phyloP scores from a whole-genome alignment of 2,329 filamentous ascomycete species.

The Fusarium robinianum region DNA sequence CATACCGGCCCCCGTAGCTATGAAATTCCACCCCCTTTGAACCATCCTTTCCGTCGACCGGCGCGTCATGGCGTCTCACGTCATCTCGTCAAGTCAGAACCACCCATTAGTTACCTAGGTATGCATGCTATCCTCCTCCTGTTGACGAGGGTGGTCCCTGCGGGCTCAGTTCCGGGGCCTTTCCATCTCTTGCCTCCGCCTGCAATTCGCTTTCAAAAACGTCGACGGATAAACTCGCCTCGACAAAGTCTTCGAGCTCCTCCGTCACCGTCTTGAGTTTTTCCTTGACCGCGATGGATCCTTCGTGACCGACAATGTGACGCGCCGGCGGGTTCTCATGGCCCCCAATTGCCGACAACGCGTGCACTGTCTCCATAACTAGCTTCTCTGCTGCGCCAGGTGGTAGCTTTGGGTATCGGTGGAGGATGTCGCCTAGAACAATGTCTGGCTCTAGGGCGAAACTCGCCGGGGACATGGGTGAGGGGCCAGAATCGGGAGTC shows the following conservation, averaged over 20 bases:
- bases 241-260: conserved; percentile 94
- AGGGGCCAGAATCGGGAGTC: conserved; percentile 34
- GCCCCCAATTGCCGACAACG: conserved; percentile 87
- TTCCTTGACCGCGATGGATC: conserved; percentile 85
- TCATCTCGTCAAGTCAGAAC: background rate
- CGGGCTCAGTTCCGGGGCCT: conserved; percentile 35
- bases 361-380: conserved; percentile 87
- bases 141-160: conserved; percentile 29
- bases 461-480: conserved; percentile 40
- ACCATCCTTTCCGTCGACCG: no score
- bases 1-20: no score
- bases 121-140: conserved; percentile 10
- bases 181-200: conserved; percentile 53
- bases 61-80: no score
- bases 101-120: background rate
- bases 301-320: conserved; percentile 92
- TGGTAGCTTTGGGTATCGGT: conserved; percentile 75
- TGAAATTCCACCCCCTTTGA: no score
- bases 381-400: conserved; percentile 70
- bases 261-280: conserved; percentile 96
- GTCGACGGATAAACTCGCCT: conserved; percentile 84
- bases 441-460: conserved; percentile 41
- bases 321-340: conserved; percentile 94
- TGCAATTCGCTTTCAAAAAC: conserved; percentile 65
- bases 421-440: conserved; percentile 54